A percentile compares a stretch with the other conserved stretches of the same genome.
phyloP scores from a whole-genome alignment of 257 asterid genomes.

The Salvia rosmarinus region DNA sequence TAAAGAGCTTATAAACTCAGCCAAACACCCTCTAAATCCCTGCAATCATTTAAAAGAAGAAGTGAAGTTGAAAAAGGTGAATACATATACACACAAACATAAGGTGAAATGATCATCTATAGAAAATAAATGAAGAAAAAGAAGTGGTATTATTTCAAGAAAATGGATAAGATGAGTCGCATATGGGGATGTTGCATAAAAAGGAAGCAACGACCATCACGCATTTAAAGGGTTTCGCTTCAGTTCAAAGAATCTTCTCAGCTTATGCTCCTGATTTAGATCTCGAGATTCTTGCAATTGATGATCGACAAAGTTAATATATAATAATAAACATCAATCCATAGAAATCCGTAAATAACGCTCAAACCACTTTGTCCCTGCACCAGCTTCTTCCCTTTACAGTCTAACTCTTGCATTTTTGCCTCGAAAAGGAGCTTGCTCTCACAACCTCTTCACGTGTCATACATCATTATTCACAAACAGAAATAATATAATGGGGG shows the following conservation, averaged over 20 bases:
- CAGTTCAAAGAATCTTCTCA: conserved; percentile 45
- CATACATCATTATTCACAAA: conserved; percentile 10
- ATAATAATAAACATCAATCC: conserved; percentile 12
- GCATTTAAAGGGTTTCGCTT: conserved; percentile 30
- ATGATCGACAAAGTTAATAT: background rate
- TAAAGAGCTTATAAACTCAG: too few relatives aligned
- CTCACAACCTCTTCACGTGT: conserved; percentile 47
- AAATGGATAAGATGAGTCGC: conserved; percentile 29
- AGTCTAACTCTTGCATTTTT: conserved; percentile 39
- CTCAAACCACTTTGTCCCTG: conserved; percentile 42
- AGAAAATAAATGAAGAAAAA: background rate
- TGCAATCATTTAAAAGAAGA: too few relatives aligned
- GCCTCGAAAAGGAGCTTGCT: conserved; percentile 45
- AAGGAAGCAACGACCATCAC: conserved; percentile 33
- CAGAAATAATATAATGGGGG: too few relatives aligned
- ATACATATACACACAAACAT: too few relatives aligned
- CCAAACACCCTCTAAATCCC: too few relatives aligned
- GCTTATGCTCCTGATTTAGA: background rate
- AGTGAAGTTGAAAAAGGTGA: too few relatives aligned
- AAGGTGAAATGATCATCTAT: too few relatives aligned
- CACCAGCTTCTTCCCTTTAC: conserved; percentile 40
- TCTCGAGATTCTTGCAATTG: background rate
- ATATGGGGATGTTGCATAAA: conserved; percentile 31
- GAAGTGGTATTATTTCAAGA: background rate
- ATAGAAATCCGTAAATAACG: conserved; percentile 42